phyloP scores from a whole-genome alignment of 2,329 filamentous ascomycete genomes.

The Lachnellula suecica region DNA sequence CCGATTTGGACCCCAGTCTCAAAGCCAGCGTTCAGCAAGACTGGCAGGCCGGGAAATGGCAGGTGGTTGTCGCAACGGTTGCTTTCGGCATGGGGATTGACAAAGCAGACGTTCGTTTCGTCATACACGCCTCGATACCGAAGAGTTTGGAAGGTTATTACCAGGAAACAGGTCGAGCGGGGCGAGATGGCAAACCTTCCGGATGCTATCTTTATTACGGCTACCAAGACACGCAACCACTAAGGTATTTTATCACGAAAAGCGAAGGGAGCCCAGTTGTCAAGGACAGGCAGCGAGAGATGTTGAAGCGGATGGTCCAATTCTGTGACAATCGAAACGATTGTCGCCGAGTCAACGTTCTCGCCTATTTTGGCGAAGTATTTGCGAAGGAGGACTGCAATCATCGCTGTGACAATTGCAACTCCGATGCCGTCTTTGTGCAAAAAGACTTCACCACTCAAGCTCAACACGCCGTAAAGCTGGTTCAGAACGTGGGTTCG shows the following conservation, averaged over 20 bases:
- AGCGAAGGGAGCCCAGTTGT: conserved; percentile 75
- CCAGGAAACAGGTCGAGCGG: conserved; percentile 94
- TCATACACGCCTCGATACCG: conserved; percentile 88
- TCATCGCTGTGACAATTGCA: conserved; percentile 85
- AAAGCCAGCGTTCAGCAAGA: conserved; percentile 71
- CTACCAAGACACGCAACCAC: conserved; percentile 70
- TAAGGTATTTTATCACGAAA: conserved; percentile 81
- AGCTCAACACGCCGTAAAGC: conserved; percentile 67
- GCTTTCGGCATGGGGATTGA: conserved; percentile 99
- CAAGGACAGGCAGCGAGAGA: conserved; percentile 78
- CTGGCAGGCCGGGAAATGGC: conserved; percentile 78
- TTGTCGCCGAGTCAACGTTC: conserved; percentile 83
- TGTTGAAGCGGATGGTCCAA: conserved; percentile 81
- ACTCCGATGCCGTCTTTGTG: conserved; percentile 68
- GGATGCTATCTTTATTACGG: conserved; percentile 89
- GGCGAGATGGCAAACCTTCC: conserved; percentile 83
- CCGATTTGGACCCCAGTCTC: conserved; percentile 65
- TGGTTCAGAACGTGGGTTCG: conserved; percentile 59
- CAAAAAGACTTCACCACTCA: conserved; percentile 73
- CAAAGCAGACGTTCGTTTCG: conserved; percentile 93
- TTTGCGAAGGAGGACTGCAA: conserved; percentile 74
- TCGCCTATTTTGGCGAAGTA: conserved; percentile 90
- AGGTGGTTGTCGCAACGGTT: conserved; percentile 96
- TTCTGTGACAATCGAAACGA: conserved; percentile 89
- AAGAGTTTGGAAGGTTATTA: conserved; percentile 98